Base-by-base conservation (phyloP, 441 rosid species). In the Jatropha podagrica region DNA sequence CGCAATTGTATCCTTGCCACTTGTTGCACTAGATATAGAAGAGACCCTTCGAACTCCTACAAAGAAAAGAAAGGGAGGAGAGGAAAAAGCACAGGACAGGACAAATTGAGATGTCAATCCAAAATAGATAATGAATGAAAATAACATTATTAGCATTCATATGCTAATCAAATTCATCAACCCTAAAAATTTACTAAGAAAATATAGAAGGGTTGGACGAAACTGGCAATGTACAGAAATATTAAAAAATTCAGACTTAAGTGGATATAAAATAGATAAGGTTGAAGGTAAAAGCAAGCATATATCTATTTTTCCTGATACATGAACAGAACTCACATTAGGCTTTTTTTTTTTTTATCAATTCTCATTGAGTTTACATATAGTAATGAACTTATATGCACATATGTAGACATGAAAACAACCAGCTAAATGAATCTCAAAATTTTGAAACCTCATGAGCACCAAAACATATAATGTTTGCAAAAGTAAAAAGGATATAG, bases 1-100 rank as follows among this genome's bases (percentile, higher is more conserved):
- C 37, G 98, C 93, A 84, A 96, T 89, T 74, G 99, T 94, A 74
- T 92, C 98, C 89, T 83, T 96, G 82, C 89, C 83, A 74, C 89
- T 90, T n/a, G 90, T 83, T 76, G 86, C 93, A 82, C 87, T 86
- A 69, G 95, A 85, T 54, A 91, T 73, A 76, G 93, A 85, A 55
- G 96, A 76, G 63, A 90, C 85, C 86, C 89, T 90, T 72, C 92
- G 84, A 62, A 77, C 78, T 77, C 96, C 98, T 93, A 77, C 20
- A 59, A 67, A 56, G 61, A 56, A 20, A 56, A 1, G 32, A 23
- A 23, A 15, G 18, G n/a, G 18, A 4, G 46, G 74, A 38, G 66
- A 49, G 71, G 51, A 32, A 55, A 59, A 7, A 61, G 40, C 63
- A 61, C 26, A 56, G 41, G 48, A 23, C 4, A 40, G 71, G 27